Percentiles rank a stretch among this genome's conserved stretches.
phyloP scores from a whole-genome alignment of 2,329 filamentous ascomycete genomes.

The Pseudogymnoascus sp. region DNA sequence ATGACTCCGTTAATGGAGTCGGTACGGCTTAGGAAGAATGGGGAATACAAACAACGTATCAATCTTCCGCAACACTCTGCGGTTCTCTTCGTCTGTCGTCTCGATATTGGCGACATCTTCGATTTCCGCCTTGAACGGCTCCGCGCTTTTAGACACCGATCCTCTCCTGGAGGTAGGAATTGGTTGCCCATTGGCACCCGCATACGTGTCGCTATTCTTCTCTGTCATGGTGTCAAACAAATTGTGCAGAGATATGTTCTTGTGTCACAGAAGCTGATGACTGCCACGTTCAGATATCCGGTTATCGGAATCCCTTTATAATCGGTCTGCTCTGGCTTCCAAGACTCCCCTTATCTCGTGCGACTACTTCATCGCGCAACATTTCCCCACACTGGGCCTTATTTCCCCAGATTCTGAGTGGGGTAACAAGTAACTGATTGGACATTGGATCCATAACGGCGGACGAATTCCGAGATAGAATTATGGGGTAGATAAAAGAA shows the following conservation, averaged over 20 bases:
- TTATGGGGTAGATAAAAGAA: background rate
- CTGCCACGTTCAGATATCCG: background rate
- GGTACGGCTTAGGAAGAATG: background rate
- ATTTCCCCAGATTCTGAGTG: conserved; percentile 6
- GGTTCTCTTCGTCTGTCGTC: conserved; percentile 11
- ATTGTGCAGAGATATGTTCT: background rate
- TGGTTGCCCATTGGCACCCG: background rate
- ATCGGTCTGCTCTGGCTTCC: background rate
- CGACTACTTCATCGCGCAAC: background rate
- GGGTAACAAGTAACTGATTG: background rate
- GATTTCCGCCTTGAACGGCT: background rate
- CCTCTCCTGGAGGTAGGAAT: background rate
- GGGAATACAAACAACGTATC: conserved; percentile 17
- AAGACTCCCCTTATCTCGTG: background rate
- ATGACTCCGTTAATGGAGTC: background rate
- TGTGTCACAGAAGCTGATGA: background rate
- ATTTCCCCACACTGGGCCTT: background rate
- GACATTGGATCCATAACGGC: background rate
- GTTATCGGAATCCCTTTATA: conserved; percentile 2
- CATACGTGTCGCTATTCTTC: background rate
- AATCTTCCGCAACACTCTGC: conserved; percentile 20
- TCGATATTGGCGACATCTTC: conserved; percentile 6
- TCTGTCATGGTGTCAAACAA: background rate
- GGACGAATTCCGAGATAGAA: conserved; percentile 3
- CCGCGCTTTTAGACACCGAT: background rate